A percentile compares a stretch with the other conserved stretches of the same genome.
phyloP scores from a whole-genome alignment of 306 rosid species.

The Lagenaria siceraria region DNA sequence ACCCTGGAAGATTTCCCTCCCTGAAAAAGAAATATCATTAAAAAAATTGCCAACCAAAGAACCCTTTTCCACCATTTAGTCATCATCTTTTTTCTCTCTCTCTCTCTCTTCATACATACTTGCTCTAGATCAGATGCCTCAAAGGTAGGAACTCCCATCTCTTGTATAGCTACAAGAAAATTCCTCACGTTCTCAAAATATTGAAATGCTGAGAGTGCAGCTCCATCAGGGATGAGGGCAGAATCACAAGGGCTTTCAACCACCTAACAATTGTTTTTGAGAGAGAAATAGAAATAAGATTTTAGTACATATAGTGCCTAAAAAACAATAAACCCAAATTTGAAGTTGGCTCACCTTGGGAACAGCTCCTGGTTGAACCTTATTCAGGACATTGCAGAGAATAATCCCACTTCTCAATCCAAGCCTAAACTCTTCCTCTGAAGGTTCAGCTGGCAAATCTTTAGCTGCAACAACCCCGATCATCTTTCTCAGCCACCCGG shows the following conservation, averaged over 20 bases:
- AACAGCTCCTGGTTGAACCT: constrained; percentile 74
- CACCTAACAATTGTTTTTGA: constrained; percentile 31
- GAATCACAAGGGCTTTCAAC: constrained; percentile 90
- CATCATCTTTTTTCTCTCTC: neutral
- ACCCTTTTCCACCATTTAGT: neutral
- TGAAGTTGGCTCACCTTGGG: constrained; percentile 43
- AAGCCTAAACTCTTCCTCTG: constrained; percentile 94
- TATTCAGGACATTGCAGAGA: constrained; percentile 76
- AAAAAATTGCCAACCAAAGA: neutral
- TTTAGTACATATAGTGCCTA: neutral
- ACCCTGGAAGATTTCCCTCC: constrained; percentile 83
- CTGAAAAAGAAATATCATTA: constrained; percentile 23
- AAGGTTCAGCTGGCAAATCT: constrained; percentile 92
- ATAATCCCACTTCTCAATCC: constrained; percentile 91
- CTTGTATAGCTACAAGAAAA: constrained; percentile 69
- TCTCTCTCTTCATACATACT: constrained; percentile 28
- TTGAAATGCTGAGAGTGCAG: constrained; percentile 80
- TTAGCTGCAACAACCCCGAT: constrained; percentile 93
- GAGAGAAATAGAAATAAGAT: neutral
- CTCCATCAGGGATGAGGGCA: constrained; percentile 70
- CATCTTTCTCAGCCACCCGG: constrained; percentile 94
- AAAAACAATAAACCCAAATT: neutral
- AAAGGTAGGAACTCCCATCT: constrained; percentile 73
- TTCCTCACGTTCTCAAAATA: constrained; percentile 93
- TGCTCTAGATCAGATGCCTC: constrained; percentile 97